Conservation (phyloP, 2,329 filamentous ascomycete genomes). For the Trematosphaeria pertusa region DNA sequence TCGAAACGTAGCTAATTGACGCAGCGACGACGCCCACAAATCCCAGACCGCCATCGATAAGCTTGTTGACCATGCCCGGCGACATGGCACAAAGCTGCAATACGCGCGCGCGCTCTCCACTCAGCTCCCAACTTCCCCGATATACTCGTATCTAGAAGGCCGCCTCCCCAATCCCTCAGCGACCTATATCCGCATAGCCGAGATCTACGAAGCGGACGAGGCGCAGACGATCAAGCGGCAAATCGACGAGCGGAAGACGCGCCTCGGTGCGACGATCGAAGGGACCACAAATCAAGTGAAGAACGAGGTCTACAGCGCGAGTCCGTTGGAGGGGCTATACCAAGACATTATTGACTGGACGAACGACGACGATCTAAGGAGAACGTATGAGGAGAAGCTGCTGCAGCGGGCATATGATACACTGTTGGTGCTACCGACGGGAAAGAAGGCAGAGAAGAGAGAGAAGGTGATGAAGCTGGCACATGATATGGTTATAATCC, state of each 20-base stretch:
- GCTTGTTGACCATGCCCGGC: conserved; percentile 75
- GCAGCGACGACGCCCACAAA: conserved; percentile 63
- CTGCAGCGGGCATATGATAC: conserved; percentile 81
- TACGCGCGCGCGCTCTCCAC: conserved; percentile 78
- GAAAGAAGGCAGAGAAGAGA: conserved; percentile 74
- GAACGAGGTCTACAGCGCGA: conserved; percentile 78
- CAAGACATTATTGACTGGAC: conserved; percentile 89
- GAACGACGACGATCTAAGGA: conserved; percentile 81
- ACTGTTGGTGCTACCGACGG: conserved; percentile 70
- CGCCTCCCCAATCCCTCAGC: conserved; percentile 78
- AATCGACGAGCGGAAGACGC: conserved; percentile 86
- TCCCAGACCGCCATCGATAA: conserved; percentile 76
- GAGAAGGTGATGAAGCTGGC: conserved; percentile 78
- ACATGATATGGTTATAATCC: conserved; percentile 94
- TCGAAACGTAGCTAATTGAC: conserved; percentile 14
- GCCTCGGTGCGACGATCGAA: conserved; percentile 81
- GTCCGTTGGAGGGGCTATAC: conserved; percentile 81
- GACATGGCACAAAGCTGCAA: conserved; percentile 74
- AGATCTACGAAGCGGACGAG: conserved; percentile 85
- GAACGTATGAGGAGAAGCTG: conserved; percentile 89
- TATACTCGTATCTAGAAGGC: conserved; percentile 85
- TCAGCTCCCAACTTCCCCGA: conserved; percentile 77
- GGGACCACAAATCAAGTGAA: conserved; percentile 89
- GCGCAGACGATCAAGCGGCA: conserved; percentile 87
- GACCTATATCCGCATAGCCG: conserved; percentile 82